Conservation (phyloP, 225 moss, liverwort and hornwort genomes). For the Bryoerythrophyllum caledonicum region DNA sequence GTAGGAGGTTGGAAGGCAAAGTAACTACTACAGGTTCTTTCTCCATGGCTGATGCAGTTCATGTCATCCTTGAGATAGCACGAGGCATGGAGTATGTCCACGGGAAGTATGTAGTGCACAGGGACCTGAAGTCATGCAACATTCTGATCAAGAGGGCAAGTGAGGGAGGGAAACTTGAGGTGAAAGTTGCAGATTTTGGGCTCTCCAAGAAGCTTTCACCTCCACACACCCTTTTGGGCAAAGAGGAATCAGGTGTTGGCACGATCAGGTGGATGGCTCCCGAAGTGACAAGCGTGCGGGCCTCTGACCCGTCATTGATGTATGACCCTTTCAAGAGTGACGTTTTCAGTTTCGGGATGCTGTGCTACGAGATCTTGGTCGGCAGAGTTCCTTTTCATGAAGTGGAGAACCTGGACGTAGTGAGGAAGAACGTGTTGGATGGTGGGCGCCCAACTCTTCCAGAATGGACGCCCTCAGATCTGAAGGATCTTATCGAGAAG, state of each 20-base stretch:
- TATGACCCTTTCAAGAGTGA: constrained; percentile 21
- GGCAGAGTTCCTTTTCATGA: background rate
- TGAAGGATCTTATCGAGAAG: background rate
- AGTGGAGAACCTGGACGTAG: background rate
- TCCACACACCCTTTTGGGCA: background rate
- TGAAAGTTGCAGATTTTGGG: constrained; percentile 26
- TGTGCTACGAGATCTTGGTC: constrained; percentile 3
- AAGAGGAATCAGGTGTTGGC: background rate
- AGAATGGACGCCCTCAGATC: background rate
- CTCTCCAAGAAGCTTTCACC: background rate
- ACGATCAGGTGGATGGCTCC: constrained; percentile 5
- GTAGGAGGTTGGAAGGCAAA: background rate
- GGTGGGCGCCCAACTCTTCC: background rate
- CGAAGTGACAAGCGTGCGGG: background rate
- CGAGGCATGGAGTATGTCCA: constrained; percentile 13
- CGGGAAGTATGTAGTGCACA: background rate
- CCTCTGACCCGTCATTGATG: background rate
- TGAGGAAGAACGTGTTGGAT: background rate
- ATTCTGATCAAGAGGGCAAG: background rate
- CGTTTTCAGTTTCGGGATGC: constrained; percentile 16
- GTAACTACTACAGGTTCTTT: background rate
- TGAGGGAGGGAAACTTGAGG: background rate
- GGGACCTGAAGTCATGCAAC: constrained; percentile 18
- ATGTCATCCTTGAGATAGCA: constrained; percentile 13
- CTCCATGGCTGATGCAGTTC: background rate